Conservation (phyloP, 1,139 yeast species). For the Pichia sp. region DNA sequence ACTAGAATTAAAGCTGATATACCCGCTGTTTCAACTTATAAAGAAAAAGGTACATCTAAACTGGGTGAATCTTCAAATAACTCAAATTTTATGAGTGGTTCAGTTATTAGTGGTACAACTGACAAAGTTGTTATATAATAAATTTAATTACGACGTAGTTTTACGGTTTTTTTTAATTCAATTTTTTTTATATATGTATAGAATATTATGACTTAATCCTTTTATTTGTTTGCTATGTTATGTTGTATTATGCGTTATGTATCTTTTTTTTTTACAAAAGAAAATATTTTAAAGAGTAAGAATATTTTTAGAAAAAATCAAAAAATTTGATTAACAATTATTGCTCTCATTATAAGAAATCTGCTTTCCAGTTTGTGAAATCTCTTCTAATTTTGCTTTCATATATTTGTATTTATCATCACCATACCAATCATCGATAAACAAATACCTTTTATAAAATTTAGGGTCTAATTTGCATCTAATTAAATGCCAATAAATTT, state of each 20-base stretch:
- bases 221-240: too few species aligned
- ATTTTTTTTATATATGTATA: not conserved
- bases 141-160: not conserved
- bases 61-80: slow-evolving; percentile 49
- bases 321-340: not conserved
- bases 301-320: too few species aligned
- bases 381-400: slow-evolving; percentile 6
- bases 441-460: slow-evolving; percentile 9
- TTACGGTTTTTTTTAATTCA: not conserved
- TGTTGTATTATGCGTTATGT: too few species aligned
- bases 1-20: slow-evolving; percentile 89
- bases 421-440: slow-evolving; percentile 20
- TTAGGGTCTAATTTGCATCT: not conserved
- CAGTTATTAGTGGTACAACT: slow-evolving; percentile 26
- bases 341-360: not conserved
- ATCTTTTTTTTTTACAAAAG: too few species aligned
- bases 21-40: slow-evolving; percentile 95
- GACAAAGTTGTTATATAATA: slow-evolving; percentile 12
- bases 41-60: slow-evolving; percentile 85
- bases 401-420: slow-evolving; percentile 13
- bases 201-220: too few species aligned
- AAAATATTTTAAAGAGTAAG: too few species aligned
- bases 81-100: slow-evolving; percentile 29
- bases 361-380: not conserved
- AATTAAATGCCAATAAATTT: slow-evolving; percentile 11